Conservation (phyloP, 352 stramenopile species). For the Peronosclerospora sorghi region DNA sequence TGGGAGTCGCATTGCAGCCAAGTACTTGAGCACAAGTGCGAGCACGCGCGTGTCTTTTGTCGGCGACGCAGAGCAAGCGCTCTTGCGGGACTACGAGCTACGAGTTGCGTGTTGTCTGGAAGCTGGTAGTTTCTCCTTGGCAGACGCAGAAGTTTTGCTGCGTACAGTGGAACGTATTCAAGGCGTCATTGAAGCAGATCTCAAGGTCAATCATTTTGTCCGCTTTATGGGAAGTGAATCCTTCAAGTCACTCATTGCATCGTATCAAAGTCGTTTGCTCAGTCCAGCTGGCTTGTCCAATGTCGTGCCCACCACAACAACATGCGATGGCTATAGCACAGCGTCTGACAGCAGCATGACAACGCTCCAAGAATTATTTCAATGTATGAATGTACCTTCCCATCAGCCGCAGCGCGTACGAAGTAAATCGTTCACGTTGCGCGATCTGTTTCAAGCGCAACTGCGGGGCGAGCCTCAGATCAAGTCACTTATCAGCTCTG, state of each 20-base stretch:
- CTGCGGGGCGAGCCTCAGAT: conserved; percentile 45
- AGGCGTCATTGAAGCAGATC: conserved; percentile 52
- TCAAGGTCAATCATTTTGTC: conserved; percentile 82
- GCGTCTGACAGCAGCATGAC: conserved; percentile 73
- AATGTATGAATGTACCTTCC: conserved; percentile 81
- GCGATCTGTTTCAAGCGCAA: conserved; percentile 53
- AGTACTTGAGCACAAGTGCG: conserved; percentile 43
- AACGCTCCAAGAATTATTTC: conserved; percentile 76
- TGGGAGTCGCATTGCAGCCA: conserved; percentile 42
- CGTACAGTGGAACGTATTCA: conserved; percentile 45
- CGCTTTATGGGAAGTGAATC: conserved; percentile 75
- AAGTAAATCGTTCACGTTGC: conserved; percentile 56
- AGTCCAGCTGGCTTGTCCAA: conserved; percentile 41
- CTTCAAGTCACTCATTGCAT: conserved; percentile 68
- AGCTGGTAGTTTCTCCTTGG: conserved; percentile 51
- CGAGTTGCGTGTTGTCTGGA: conserved; percentile 48
- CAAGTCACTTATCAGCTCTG: conserved; percentile 58
- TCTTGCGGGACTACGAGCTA: conserved; percentile 52
- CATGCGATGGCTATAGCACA: conserved; percentile 25
- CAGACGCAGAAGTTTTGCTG: conserved; percentile 48
- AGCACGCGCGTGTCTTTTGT: conserved; percentile 63
- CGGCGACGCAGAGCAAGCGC: conserved; percentile 39
- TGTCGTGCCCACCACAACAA: conserved; percentile 8
- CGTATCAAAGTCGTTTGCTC: conserved; percentile 62
- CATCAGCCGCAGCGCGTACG: conserved; percentile 68